Base-by-base conservation (phyloP, 768 basidiomycete species). In the Leccinum imitatum region DNA sequence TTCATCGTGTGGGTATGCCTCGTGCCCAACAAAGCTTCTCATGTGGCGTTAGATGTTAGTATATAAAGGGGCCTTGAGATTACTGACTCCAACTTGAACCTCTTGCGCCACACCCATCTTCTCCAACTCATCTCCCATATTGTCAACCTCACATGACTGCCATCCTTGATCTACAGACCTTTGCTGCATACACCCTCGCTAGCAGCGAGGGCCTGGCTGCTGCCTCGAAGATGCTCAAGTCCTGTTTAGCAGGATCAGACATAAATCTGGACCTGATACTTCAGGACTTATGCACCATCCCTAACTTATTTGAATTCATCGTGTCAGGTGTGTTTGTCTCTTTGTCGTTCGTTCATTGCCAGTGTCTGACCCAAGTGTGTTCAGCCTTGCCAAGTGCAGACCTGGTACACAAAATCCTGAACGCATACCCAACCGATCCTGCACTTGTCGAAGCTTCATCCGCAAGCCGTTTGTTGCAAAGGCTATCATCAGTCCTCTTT, bases 391-490 rank as follows among this genome's bases (percentile, higher is more conserved):
- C 65, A 19, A 56, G 39, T 13, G 54, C 53, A 19, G 52, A 31
- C 19, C n/a, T 77, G 31, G 58, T 64, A 48, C n/a, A 33, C 37
- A 73, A 65, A 68, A 73, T 80, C 31, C 21, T 79, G 17, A 61
- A 69, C 17, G 55, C 61, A 13, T 80, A 77, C 54, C 79, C 78
- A 2, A 57, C 56, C 1, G 64, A 65, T 44, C 59, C 69, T 8
- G 61, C 63, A 14, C 65, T 60, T 21, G 65, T 73, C 37, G 57
- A 51, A 11, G 17, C 50, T 3, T 76, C 77, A 6, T 56, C 19
- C 21, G 58, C 67, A n/a, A 48, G 51, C 21, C 56, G 46, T n/a
- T 47, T 78, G 23, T 61, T 78, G 35, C 61, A 46, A 9, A 58
- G 60, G n/a, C 58, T 78, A 41, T 72, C 73, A 8, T 59, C 65